These are phyloP conservation scores for Rhododendron simsii DNA, from an alignment of 148 eudicot species.

Conservation along the genomic window DNA sequence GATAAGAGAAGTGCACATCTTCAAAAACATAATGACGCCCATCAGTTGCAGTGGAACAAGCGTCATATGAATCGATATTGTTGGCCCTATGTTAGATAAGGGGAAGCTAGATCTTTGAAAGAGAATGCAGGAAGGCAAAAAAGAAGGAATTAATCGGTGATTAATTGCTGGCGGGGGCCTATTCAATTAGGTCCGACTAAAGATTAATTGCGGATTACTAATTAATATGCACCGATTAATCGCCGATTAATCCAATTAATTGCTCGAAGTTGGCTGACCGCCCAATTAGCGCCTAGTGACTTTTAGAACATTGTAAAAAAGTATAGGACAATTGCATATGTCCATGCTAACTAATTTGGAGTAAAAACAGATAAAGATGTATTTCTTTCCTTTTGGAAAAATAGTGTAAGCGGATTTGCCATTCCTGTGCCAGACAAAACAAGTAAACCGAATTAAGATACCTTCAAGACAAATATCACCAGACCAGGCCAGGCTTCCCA, in stretches of 20 bases:
- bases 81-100: background rate
- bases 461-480: slow-evolving; percentile 94
- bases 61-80: background rate
- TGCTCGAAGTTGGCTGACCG: too few relatives aligned
- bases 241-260: too few relatives aligned
- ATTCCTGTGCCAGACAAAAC: slow-evolving; percentile 3
- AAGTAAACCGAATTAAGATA: slow-evolving; percentile 19
- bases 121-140: background rate
- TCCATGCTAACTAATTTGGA: background rate
- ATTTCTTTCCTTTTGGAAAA: background rate
- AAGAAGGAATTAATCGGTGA: too few relatives aligned
- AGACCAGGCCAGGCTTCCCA: slow-evolving; percentile 59
- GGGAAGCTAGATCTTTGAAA: slow-evolving; percentile 1
- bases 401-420: background rate
- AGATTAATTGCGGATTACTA: too few relatives aligned
- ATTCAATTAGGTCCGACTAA: too few relatives aligned
- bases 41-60: background rate
- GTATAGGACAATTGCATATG: background rate
- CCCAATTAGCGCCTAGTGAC: too few relatives aligned
- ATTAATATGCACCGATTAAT: too few relatives aligned
- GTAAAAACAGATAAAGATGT: too few relatives aligned
- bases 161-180: too few relatives aligned
- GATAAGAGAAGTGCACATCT: slow-evolving; percentile 96
- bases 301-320: background rate
- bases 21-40: slow-evolving; percentile 14